A percentile compares a stretch with the other conserved stretches of the same genome.
These are phyloP conservation scores for Sanghuangporus sanghuang DNA, from an alignment of 1,284 basidiomycete genomes.

Conservation along the genomic window DNA sequence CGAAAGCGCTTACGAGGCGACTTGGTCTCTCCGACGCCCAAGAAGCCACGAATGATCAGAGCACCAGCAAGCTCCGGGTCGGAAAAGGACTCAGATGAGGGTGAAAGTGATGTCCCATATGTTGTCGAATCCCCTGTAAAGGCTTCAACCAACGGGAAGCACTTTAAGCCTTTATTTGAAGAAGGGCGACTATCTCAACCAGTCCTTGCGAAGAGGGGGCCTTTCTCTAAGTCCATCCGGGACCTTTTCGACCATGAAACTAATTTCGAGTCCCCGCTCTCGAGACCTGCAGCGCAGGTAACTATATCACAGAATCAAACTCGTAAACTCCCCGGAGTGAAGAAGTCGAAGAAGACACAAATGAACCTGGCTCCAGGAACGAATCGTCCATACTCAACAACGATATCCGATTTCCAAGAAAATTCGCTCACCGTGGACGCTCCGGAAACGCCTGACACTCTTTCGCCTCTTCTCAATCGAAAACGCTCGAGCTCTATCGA, in stretches of 20 bases:
- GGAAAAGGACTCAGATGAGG: conserved; percentile 11
- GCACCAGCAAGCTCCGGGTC: neutral
- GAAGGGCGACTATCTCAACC: conserved; percentile 32
- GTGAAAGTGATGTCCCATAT: conserved; percentile 41
- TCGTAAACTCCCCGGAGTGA: neutral
- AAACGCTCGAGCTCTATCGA: conserved; percentile 8
- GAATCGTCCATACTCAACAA: neutral
- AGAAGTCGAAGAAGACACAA: neutral
- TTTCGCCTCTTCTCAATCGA: neutral
- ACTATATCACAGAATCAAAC: neutral
- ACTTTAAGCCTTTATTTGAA: conserved; percentile 65
- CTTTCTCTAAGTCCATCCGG: neutral
- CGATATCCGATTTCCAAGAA: neutral
- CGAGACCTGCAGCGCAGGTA: neutral
- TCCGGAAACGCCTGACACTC: neutral
- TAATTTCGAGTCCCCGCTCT: neutral
- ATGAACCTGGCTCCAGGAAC: neutral
- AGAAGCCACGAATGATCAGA: conserved; percentile 43
- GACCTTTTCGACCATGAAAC: neutral
- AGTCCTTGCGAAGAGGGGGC: conserved; percentile 21
- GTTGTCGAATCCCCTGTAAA: conserved; percentile 70
- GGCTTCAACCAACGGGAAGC: conserved; percentile 43
- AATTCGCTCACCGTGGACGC: neutral
- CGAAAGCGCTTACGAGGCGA: conserved; percentile 77
- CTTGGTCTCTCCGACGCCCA: conserved; percentile 75